These are phyloP conservation scores for Alternaria sp. DNA, from an alignment of 2,329 filamentous ascomycete genomes.

Conservation along the genomic window DNA sequence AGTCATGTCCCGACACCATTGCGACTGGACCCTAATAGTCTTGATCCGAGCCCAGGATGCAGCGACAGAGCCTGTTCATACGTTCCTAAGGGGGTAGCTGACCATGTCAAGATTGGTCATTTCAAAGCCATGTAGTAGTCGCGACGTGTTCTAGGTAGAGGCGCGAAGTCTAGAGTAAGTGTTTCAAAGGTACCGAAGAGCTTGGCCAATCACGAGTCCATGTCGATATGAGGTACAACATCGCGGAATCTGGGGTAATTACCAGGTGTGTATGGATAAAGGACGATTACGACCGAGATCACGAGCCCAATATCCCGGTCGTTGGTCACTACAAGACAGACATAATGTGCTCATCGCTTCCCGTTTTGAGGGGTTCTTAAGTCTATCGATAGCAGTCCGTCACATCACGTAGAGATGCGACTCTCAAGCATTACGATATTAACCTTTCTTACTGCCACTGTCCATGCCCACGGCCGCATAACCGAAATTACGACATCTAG, in stretches of 20 bases:
- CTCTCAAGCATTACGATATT: no score
- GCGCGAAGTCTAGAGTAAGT: neutral
- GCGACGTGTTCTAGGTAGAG: neutral
- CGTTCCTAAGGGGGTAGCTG: no score
- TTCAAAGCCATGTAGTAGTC: no score
- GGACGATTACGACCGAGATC: no score
- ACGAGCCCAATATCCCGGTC: neutral
- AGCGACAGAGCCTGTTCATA: neutral
- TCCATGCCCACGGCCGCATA: slow-evolving; percentile 27
- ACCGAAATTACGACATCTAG: slow-evolving; percentile 28
- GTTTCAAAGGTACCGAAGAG: neutral
- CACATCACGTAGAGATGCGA: no score
- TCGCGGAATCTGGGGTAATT: slow-evolving; percentile 19
- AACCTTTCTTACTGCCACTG: neutral
- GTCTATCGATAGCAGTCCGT: no score
- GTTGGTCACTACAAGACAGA: no score
- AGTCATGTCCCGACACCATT: neutral
- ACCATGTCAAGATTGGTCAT: no score
- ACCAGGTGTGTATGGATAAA: slow-evolving; percentile 1
- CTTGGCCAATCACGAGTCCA: slow-evolving; percentile 14
- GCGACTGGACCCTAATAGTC: neutral
- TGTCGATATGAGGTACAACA: slow-evolving; percentile 17
- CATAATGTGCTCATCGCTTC: neutral
- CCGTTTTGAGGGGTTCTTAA: no score
- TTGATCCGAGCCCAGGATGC: neutral